Evolutionary conservation across 345 rosid genomes (phyloP).

Genomic region (Lumnitzera racemosa): DNA sequence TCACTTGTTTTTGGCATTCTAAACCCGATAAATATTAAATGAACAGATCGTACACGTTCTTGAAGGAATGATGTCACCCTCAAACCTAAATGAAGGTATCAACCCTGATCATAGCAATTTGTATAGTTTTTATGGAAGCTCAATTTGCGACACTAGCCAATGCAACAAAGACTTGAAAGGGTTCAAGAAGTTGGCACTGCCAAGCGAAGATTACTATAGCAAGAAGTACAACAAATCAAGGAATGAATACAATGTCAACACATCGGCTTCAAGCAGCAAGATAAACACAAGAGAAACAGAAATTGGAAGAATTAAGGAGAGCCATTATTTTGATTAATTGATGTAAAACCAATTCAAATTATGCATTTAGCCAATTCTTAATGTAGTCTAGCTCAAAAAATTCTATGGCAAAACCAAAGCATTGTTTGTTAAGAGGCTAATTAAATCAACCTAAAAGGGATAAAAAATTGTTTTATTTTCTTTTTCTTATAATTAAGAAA

Average conservation of each 20-base stretch:
- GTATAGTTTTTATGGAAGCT: conserved; percentile 62
- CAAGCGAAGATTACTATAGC: conserved; percentile 63
- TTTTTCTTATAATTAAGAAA: no score
- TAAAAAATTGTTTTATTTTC: no score
- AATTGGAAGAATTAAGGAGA: conserved; percentile 50
- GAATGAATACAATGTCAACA: conserved; percentile 65
- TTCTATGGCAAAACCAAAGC: no score
- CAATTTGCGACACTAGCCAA: conserved; percentile 66
- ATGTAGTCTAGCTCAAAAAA: no score
- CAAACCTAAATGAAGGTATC: conserved; percentile 70
- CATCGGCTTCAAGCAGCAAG: conserved; percentile 79
- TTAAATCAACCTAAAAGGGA: no score
- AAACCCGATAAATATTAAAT: not conserved
- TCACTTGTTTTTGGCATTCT: no score
- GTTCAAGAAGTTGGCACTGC: conserved; percentile 64
- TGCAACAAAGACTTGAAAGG: conserved; percentile 76
- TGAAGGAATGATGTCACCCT: conserved; percentile 70
- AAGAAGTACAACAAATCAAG: conserved; percentile 61
- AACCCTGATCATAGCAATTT: conserved; percentile 55
- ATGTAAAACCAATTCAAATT: no score
- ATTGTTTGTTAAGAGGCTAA: no score
- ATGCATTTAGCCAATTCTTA: no score
- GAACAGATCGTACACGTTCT: conserved; percentile 79
- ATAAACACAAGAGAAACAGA: conserved; percentile 53
- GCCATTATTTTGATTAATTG: conserved; percentile 2